These are phyloP conservation scores for Malania oleifera DNA, from an alignment of 164 flowering plant species.

Conservation along the genomic window DNA sequence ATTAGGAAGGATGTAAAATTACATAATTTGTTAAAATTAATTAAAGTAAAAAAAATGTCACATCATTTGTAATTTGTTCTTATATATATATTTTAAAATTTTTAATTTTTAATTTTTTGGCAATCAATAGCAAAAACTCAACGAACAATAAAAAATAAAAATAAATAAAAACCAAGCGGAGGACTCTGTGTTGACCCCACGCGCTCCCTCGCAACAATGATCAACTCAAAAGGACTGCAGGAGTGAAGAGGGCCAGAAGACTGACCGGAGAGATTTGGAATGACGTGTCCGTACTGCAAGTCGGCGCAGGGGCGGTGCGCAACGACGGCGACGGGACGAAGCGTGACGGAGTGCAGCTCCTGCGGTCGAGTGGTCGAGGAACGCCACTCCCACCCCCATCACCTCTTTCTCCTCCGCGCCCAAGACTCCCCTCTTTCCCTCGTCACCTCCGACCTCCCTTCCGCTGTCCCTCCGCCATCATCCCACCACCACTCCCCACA, in stretches of 20 bases:
- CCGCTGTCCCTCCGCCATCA: slow-evolving; percentile 12
- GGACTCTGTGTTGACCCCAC: too few relatives aligned
- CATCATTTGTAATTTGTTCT: too few relatives aligned
- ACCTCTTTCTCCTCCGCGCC: slow-evolving; percentile 79
- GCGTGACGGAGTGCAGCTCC: slow-evolving; percentile 69
- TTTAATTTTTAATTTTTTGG: too few relatives aligned
- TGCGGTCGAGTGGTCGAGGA: slow-evolving; percentile 89
- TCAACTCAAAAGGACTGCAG: too few relatives aligned
- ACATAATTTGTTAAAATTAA: too few relatives aligned
- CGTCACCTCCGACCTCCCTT: slow-evolving; percentile 80
- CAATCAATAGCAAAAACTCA: too few relatives aligned
- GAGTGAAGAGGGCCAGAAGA: not conserved
- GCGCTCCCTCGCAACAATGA: too few relatives aligned
- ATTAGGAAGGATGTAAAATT: too few relatives aligned
- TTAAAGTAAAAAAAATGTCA: too few relatives aligned
- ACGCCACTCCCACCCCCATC: slow-evolving; percentile 63
- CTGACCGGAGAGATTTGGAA: not conserved
- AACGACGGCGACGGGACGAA: slow-evolving; percentile 48
- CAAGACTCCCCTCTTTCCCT: slow-evolving; percentile 80
- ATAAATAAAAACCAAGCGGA: too few relatives aligned
- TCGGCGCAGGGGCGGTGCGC: slow-evolving; percentile 57
- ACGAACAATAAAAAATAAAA: too few relatives aligned
- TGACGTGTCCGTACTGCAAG: slow-evolving; percentile 82
- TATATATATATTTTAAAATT: too few relatives aligned
- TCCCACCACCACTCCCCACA: slow-evolving; percentile 3